Evolutionary conservation across 148 eudicot genomes (phyloP).

Genomic region (Camellia japonica): DNA sequence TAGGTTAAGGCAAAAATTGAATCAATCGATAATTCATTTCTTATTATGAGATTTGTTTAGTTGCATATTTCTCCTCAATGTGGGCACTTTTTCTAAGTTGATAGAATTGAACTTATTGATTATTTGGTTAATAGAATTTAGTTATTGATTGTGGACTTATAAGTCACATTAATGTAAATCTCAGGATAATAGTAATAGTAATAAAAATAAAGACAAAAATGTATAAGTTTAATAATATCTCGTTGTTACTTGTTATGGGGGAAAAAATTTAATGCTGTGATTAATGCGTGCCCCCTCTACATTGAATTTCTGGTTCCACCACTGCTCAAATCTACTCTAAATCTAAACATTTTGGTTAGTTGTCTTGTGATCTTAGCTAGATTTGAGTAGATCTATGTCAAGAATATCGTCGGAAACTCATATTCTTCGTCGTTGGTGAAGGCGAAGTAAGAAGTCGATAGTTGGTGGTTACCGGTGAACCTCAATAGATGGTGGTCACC

Average conservation of each 20-base stretch:
- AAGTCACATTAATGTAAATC: no score
- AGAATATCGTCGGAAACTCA: not conserved
- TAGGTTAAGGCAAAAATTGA: not conserved
- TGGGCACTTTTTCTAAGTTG: not conserved
- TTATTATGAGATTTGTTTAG: not conserved
- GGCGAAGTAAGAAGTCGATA: not conserved
- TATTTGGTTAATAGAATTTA: no score
- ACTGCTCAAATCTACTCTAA: no score
- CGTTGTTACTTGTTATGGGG: no score
- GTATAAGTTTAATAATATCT: no score
- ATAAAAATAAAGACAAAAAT: no score
- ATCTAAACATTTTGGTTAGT: not conserved
- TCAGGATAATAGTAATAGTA: no score
- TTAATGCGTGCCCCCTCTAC: not conserved
- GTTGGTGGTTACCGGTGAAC: not conserved
- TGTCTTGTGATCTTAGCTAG: no score
- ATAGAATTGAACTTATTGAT: not conserved
- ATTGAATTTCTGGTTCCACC: not conserved
- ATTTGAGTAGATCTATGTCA: no score
- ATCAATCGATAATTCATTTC: not conserved
- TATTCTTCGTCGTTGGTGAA: no score
- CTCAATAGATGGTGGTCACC: not conserved
- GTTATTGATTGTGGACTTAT: no score
- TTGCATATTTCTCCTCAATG: not conserved
- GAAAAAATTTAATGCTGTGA: no score